Evolutionary conservation across 1,284 basidiomycete genomes (phyloP).

Genomic region (Heliocybe sulcata): DNA sequence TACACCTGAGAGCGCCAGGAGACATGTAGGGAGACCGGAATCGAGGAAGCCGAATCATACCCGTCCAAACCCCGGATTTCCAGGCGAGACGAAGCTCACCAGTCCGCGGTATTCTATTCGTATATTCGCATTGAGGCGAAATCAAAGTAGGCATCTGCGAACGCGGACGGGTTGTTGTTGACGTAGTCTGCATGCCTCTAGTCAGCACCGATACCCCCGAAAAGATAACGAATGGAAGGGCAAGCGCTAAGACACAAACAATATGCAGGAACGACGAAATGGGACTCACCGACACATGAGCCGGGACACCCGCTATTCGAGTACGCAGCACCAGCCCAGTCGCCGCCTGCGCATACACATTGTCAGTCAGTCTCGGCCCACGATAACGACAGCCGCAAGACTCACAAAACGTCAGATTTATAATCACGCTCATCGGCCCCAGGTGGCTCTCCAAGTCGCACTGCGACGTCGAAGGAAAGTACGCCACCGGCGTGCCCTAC

Average conservation of each 20-base stretch:
- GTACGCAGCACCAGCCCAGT: constrained; percentile 52
- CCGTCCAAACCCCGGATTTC: no score
- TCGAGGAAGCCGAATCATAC: no score
- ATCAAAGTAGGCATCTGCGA: constrained; percentile 62
- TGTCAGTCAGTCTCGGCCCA: no score
- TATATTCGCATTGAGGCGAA: constrained; percentile 44
- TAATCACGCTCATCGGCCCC: constrained; percentile 51
- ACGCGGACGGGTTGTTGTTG: constrained; percentile 56
- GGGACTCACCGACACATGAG: constrained; percentile 38
- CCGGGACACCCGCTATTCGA: constrained; percentile 38
- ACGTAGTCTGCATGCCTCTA: constrained; percentile 37
- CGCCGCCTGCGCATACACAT: constrained; percentile 32
- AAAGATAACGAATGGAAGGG: no score
- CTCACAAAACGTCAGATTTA: constrained; percentile 46
- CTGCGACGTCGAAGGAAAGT: constrained; percentile 43
- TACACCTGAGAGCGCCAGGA: no score
- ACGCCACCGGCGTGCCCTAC: constrained; percentile 47
- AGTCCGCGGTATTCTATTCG: no score
- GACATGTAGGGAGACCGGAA: no score
- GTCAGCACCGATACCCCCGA: not conserved
- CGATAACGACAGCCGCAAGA: constrained; percentile 4
- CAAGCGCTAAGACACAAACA: no score
- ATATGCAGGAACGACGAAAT: no score
- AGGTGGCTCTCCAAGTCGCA: constrained; percentile 47
- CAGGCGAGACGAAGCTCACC: no score